Evolutionary conservation across 225 moss, liverwort and hornwort species (phyloP).

Genomic region (Straminergon stramineum): DNA sequence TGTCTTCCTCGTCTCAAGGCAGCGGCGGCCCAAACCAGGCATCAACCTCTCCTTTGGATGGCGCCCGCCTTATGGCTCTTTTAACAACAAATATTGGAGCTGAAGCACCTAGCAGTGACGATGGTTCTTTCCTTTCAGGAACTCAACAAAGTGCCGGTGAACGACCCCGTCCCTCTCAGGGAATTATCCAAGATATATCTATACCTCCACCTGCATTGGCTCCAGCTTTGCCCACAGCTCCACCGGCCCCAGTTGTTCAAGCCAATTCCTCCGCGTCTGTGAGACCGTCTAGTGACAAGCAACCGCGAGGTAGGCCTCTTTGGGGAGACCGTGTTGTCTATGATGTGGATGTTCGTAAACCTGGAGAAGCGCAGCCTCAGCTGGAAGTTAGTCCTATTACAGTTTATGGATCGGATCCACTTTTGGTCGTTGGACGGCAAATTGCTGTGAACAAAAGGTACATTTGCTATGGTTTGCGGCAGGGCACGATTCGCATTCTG

Average conservation of each 20-base stretch:
- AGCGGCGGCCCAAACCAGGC: constrained; percentile 53
- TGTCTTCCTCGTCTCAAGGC: constrained; percentile 41
- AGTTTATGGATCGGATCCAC: constrained; percentile 85
- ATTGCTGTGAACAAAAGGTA: constrained; percentile 94
- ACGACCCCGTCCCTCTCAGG: constrained; percentile 26
- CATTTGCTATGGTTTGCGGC: constrained; percentile 92
- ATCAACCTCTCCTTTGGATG: constrained; percentile 74
- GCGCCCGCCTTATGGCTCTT: constrained; percentile 96
- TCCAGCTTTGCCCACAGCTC: constrained; percentile 86
- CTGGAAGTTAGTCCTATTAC: constrained; percentile 95
- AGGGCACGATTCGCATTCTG: constrained; percentile 86
- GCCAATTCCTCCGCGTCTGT: constrained; percentile 16
- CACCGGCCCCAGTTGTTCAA: constrained; percentile 45
- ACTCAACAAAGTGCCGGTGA: constrained; percentile 18
- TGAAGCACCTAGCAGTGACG: constrained; percentile 44
- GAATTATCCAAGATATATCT: constrained; percentile 49
- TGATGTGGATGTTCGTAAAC: constrained; percentile 72
- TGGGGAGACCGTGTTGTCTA: constrained; percentile 80
- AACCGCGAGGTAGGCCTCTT: constrained; percentile 66
- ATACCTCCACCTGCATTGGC: constrained; percentile 82
- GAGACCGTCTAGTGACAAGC: constrained; percentile 52
- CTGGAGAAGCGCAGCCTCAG: constrained; percentile 87
- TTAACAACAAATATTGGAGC: constrained; percentile 75
- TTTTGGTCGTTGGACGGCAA: constrained; percentile 80
- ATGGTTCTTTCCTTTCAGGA: constrained; percentile 14